A percentile compares a stretch with the other conserved stretches of the same genome.
Evolutionary conservation across 1,284 basidiomycete species (phyloP).

Genomic region (Ceratobasidium sp.): DNA sequence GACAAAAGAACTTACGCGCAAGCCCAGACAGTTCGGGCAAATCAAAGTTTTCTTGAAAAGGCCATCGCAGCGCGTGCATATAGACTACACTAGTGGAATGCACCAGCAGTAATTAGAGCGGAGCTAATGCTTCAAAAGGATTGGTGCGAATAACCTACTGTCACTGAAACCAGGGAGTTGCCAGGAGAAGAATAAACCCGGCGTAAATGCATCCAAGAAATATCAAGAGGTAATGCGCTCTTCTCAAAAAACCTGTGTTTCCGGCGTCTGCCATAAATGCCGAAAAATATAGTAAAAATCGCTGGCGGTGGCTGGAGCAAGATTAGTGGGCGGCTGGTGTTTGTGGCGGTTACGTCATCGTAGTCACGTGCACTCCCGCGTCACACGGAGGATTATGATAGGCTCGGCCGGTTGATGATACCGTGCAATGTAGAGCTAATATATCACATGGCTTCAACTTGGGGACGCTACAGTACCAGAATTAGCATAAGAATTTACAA

Average conservation of each 20-base stretch:
- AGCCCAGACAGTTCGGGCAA: slow-evolving; percentile 83
- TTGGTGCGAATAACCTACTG: slow-evolving; percentile 68
- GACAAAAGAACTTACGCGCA: slow-evolving; percentile 72
- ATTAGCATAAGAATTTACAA: no score
- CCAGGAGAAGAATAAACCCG: slow-evolving; percentile 67
- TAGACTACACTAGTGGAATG: slow-evolving; percentile 66
- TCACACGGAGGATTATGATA: slow-evolving; percentile 65
- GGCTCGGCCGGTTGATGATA: no score
- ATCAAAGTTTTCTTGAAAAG: slow-evolving; percentile 74
- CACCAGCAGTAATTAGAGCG: slow-evolving; percentile 19
- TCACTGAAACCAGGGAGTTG: slow-evolving; percentile 76
- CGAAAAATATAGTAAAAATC: not conserved
- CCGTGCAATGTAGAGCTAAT: no score
- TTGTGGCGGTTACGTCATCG: no score
- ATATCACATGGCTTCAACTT: no score
- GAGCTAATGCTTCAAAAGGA: slow-evolving; percentile 8
- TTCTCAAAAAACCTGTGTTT: slow-evolving; percentile 54
- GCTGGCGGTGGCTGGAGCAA: no score
- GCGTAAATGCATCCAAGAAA: slow-evolving; percentile 69
- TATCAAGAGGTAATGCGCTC: slow-evolving; percentile 58
- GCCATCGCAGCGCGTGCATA: slow-evolving; percentile 76
- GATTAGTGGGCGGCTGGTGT: no score
- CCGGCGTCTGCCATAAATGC: slow-evolving; percentile 15
- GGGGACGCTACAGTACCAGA: no score
- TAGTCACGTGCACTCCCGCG: no score